Evolutionary conservation across 371 early-diverging fungal genomes (phyloP).

Genomic region (Mucor lusitanicus): DNA sequence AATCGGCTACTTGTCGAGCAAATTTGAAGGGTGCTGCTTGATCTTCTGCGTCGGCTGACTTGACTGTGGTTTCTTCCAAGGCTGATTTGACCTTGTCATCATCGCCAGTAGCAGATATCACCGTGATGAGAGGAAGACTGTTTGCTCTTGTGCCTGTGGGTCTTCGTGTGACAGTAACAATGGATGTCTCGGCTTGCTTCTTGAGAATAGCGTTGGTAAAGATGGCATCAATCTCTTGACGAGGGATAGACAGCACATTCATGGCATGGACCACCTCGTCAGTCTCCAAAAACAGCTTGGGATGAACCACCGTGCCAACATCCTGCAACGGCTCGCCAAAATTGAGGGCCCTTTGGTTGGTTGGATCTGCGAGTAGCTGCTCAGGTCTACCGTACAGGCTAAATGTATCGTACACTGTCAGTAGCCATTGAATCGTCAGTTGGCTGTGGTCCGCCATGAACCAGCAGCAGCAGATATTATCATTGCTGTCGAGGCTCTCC

Average conservation of each 20-base stretch:
- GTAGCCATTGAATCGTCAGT: conserved; percentile 39
- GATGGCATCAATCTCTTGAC: conserved; percentile 7
- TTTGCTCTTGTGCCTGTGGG: conserved; percentile 35
- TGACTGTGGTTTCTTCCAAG: background rate
- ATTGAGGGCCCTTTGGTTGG: conserved; percentile 31
- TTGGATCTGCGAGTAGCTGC: conserved; percentile 19
- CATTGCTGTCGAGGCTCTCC: conserved; percentile 1
- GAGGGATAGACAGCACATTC: conserved; percentile 10
- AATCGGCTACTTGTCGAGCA: conserved; percentile 43
- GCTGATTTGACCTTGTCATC: background rate
- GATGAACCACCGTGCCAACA: conserved; percentile 6
- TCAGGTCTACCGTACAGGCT: conserved; percentile 51
- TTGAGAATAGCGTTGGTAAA: conserved; percentile 12
- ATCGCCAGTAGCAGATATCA: conserved; percentile 20
- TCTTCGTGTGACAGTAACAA: conserved; percentile 4
- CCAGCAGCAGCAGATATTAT: conserved; percentile 33
- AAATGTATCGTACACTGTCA: conserved; percentile 49
- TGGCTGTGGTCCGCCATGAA: conserved; percentile 46
- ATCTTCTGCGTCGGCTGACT: conserved; percentile 6
- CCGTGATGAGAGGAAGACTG: conserved; percentile 44
- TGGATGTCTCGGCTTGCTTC: background rate
- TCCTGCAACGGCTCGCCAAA: conserved; percentile 32
- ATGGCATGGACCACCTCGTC: conserved; percentile 30
- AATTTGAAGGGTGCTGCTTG: conserved; percentile 24
- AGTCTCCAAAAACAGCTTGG: conserved; percentile 34